These are phyloP conservation scores for Secale cereale DNA, from an alignment of 176 grass and related monocot genomes.

Conservation along the genomic window DNA sequence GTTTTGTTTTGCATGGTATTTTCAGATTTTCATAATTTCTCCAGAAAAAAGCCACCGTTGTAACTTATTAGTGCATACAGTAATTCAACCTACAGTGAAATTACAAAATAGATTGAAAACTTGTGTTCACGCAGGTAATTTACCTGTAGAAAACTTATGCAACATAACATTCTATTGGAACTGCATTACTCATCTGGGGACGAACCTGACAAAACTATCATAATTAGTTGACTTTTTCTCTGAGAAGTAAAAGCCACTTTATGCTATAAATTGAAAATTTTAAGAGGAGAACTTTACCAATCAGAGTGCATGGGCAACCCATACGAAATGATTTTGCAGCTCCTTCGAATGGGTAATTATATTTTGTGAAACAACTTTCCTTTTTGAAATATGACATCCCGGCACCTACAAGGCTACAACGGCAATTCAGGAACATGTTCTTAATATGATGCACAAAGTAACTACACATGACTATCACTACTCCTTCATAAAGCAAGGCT, in stretches of 20 bases:
- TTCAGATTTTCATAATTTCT: not conserved
- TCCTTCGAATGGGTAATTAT: conserved; percentile 9
- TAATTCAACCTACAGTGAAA: not conserved
- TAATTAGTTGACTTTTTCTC: conserved; percentile 22
- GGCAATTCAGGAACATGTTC: conserved; percentile 49
- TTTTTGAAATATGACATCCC: conserved; percentile 24
- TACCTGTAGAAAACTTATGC: not conserved
- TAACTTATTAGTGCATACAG: conserved; percentile 9
- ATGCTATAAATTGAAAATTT: not conserved
- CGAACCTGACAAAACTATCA: conserved; percentile 5
- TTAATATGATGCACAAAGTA: conserved; percentile 50
- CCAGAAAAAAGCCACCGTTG: not conserved
- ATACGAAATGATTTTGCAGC: conserved; percentile 1
- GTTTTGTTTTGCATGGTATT: not conserved
- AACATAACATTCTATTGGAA: conserved; percentile 4
- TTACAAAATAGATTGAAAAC: not conserved
- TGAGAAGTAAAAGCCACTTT: conserved; percentile 26
- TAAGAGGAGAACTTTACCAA: conserved; percentile 15
- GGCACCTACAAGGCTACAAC: conserved; percentile 33
- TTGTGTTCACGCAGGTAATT: not conserved
- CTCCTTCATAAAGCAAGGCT: conserved; percentile 50
- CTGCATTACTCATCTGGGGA: not conserved
- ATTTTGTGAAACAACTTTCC: conserved; percentile 2
- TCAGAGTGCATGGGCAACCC: not conserved
- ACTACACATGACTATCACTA: conserved; percentile 34